Base-by-base conservation (phyloP, 225 moss, liverwort and hornwort species). In the Neckera pumila region DNA sequence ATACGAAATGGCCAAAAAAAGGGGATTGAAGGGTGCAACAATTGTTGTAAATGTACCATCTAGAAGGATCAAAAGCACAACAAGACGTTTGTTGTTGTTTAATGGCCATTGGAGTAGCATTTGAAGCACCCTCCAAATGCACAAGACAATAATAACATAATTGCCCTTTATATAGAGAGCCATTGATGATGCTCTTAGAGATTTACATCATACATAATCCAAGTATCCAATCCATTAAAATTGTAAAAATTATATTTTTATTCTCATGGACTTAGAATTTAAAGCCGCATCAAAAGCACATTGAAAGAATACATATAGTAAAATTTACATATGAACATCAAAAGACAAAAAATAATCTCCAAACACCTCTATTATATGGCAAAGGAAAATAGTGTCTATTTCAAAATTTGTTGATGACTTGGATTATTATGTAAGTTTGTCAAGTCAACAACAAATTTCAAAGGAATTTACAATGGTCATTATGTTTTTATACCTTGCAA, bases 31-130 rank as follows among this genome's bases (percentile, higher is more conserved):
- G 2, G 12, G 7, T 2, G 0, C 12, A 67, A 6, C 4, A 22
- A 67, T 0, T n/a, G 1, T 4, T 22, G 2, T 1, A 1, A 67
- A n/a, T 67, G 67, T 22, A 3, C 2, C 0, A 0, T 65, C 3
- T 34, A 1, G 66, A 11, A 19, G 6, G 10, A 36, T 6, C 36
- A 0, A 11, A 6, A 19, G 36, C 4, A 36, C 66, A 33, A 64
- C 9, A 66, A 36, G 7, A 36, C 8, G 36, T 36, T 66, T 66
- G 11, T 66, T 34, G 34, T 65, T 66, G 3, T 18, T 66, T 3
- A 20, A 1, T 66, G 36, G 19, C 20, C 5, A 66, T 36, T 36
- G 19, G 6, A 19, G 0, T 1, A 0, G 0, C 6, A 1, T 2
- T 0, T 0, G 3, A 66, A 66, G 20, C 19, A 65, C 19, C 65